Evolutionary conservation across 176 grass and related monocot genomes (phyloP).

Genomic region (Themeda triandra): DNA sequence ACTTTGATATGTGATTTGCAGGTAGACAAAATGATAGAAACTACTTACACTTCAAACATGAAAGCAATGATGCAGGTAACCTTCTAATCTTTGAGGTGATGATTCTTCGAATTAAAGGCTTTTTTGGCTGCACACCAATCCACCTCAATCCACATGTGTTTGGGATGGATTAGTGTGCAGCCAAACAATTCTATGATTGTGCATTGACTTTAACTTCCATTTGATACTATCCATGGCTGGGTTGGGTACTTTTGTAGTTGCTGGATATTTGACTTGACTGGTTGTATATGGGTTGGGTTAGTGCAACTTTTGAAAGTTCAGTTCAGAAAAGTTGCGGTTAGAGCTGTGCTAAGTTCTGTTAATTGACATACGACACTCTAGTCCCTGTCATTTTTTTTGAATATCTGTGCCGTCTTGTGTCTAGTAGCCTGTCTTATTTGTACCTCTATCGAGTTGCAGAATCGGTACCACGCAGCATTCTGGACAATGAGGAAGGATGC

Average conservation of each 20-base stretch:
- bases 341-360: constrained; percentile 1
- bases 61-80: constrained; percentile 96
- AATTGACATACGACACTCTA: constrained; percentile 6
- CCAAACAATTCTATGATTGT: neutral
- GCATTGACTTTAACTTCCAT: neutral
- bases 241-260: neutral
- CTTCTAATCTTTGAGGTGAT: constrained; percentile 7
- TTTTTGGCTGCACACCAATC: too few relatives aligned
- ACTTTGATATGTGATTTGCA: constrained; percentile 37
- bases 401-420: neutral
- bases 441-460: constrained; percentile 50
- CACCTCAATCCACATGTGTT: too few relatives aligned
- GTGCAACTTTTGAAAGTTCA: neutral
- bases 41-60: constrained; percentile 82
- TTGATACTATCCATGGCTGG: neutral
- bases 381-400: neutral
- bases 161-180: too few relatives aligned
- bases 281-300: neutral
- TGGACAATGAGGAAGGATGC: constrained; percentile 85
- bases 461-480: constrained; percentile 65
- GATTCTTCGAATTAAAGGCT: neutral
- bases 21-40: constrained; percentile 91
- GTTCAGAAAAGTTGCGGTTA: neutral
- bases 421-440: constrained; percentile 16
- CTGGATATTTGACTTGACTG: neutral